Evolutionary conservation across 495 filamentous ascomycete genomes (phyloP).

Genomic region (Beverwykella pulmonaria): DNA sequence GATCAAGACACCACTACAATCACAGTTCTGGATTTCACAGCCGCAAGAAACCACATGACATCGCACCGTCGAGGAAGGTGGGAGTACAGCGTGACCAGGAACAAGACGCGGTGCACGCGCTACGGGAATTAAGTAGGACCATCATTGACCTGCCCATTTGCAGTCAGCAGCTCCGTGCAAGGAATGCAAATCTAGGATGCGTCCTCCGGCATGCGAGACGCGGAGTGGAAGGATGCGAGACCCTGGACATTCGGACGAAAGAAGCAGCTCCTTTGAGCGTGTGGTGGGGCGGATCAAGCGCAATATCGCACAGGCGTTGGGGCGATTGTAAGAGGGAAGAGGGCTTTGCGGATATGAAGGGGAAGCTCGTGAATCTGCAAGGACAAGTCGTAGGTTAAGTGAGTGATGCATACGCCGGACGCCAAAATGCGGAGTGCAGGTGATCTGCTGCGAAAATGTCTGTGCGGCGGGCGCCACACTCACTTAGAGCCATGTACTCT

Average conservation of each 20-base stretch:
- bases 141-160: neutral
- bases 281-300: neutral
- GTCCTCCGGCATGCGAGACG: neutral
- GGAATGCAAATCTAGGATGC: neutral
- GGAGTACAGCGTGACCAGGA: slow-evolving; percentile 27
- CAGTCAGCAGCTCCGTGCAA: slow-evolving; percentile 13
- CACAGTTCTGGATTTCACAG: neutral
- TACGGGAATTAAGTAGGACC: neutral
- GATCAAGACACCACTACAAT: neutral
- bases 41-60: slow-evolving; percentile 8
- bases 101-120: neutral
- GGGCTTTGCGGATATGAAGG: neutral
- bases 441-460: slow-evolving; percentile 7
- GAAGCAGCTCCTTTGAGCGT: neutral
- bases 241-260: neutral
- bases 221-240: slow-evolving; percentile 2
- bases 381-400: neutral
- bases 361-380: neutral
- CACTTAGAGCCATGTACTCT: neutral
- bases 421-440: slow-evolving; percentile 24
- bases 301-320: neutral
- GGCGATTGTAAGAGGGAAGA: neutral
- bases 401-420: neutral
- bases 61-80: slow-evolving; percentile 28
- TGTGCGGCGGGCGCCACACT: slow-evolving; percentile 4